These are phyloP conservation scores for Aspergillus arachidicola DNA, from an alignment of 2,329 filamentous ascomycete species.

Conservation along the genomic window DNA sequence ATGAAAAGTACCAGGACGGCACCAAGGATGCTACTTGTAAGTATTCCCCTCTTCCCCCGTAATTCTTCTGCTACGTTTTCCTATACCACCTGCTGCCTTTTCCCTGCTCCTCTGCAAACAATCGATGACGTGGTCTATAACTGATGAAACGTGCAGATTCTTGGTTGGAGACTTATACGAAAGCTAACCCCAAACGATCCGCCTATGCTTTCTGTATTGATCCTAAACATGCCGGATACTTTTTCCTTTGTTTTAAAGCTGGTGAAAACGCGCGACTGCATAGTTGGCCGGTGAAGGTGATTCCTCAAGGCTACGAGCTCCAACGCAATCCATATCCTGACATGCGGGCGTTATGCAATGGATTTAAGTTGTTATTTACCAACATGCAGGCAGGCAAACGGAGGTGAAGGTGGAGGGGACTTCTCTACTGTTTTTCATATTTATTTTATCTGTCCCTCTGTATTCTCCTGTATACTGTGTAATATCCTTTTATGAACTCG, in stretches of 20 bases:
- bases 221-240: slow-evolving; percentile 88
- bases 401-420: slow-evolving; percentile 5
- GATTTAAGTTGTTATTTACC: slow-evolving; percentile 84
- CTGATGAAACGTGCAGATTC: slow-evolving; percentile 62
- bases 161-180: slow-evolving; percentile 95
- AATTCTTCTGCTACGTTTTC: background rate
- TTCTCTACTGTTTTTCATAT: background rate
- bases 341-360: slow-evolving; percentile 93
- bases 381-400: slow-evolving; percentile 57
- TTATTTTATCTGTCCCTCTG: background rate
- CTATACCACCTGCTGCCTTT: no score
- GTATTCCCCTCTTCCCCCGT: slow-evolving; percentile 32
- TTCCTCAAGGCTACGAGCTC: slow-evolving; percentile 91
- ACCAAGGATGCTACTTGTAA: slow-evolving; percentile 82
- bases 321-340: slow-evolving; percentile 88
- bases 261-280: slow-evolving; percentile 73
- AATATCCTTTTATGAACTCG: background rate
- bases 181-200: slow-evolving; percentile 90
- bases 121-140: slow-evolving; percentile 3
- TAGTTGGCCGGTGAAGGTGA: slow-evolving; percentile 83
- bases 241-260: slow-evolving; percentile 94
- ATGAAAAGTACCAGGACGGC: slow-evolving; percentile 89
- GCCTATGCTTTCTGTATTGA: slow-evolving; percentile 97
- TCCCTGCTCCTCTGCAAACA: no score
- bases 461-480: background rate